These are phyloP conservation scores for Linnemannia exigua DNA, from an alignment of 192 early-diverging fungal genomes.

Conservation along the genomic window DNA sequence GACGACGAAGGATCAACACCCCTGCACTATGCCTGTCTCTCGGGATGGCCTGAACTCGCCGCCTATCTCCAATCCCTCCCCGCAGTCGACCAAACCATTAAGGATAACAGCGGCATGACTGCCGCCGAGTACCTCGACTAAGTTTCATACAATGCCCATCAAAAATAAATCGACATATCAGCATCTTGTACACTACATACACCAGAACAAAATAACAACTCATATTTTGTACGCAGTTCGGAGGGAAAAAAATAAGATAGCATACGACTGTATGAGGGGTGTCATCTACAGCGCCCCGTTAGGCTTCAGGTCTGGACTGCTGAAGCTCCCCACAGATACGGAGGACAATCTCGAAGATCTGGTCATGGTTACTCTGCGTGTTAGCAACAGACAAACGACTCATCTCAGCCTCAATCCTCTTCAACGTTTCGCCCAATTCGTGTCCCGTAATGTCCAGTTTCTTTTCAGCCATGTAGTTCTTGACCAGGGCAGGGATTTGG, in stretches of 20 bases:
- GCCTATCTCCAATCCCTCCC: slow-evolving; percentile 34
- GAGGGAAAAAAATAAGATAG: not conserved
- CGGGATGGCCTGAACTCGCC: slow-evolving; percentile 40
- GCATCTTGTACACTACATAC: not conserved
- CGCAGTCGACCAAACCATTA: slow-evolving; percentile 25
- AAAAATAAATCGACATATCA: not conserved
- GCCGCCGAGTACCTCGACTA: slow-evolving; percentile 40
- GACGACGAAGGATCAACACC: slow-evolving; percentile 47
- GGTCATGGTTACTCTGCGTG: slow-evolving; percentile 12
- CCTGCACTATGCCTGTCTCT: slow-evolving; percentile 39
- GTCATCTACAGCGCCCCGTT: not conserved
- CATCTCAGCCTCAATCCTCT: slow-evolving; percentile 23
- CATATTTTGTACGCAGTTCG: not conserved
- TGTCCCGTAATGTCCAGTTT: slow-evolving; percentile 1
- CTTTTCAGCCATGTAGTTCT: not conserved
- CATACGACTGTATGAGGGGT: not conserved
- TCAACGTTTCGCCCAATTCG: slow-evolving; percentile 17
- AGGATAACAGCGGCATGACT: slow-evolving; percentile 35
- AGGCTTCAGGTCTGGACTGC: not conserved
- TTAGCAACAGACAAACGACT: slow-evolving; percentile 17
- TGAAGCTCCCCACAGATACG: not conserved
- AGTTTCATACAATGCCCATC: not conserved
- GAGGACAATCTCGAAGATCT: slow-evolving; percentile 10
- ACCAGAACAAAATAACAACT: not conserved
- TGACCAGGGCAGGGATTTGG: slow-evolving; percentile 17